phyloP scores from a whole-genome alignment of 2,329 filamentous ascomycete genomes.

The Aspergillus persii region DNA sequence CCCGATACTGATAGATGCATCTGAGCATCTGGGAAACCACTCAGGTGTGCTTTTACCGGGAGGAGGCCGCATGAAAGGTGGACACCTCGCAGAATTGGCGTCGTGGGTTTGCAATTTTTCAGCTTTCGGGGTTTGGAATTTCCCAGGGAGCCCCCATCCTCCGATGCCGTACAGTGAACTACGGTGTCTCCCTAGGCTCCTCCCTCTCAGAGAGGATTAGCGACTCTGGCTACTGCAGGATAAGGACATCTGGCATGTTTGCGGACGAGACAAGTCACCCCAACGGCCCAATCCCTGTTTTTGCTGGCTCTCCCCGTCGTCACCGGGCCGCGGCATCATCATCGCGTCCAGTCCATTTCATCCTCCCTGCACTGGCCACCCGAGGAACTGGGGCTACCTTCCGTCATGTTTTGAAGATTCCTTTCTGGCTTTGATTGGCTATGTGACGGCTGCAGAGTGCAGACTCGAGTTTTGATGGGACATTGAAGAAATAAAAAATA shows the following conservation, averaged over 20 bases:
- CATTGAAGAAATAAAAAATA: neutral
- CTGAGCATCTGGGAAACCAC: neutral
- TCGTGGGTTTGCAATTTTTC: neutral
- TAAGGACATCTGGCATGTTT: slow-evolving; percentile 1
- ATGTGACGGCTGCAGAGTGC: neutral
- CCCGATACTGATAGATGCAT: neutral
- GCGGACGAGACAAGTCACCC: slow-evolving; percentile 5
- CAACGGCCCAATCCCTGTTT: slow-evolving; percentile 7
- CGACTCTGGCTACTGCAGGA: slow-evolving; percentile 9
- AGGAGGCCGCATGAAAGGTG: neutral
- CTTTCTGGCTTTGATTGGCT: neutral
- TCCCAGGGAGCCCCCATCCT: neutral
- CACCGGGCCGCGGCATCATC: neutral
- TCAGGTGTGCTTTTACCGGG: neutral
- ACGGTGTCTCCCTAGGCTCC: neutral
- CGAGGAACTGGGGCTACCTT: neutral
- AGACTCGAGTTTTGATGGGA: neutral
- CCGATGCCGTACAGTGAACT: neutral
- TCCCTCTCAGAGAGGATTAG: slow-evolving; percentile 6
- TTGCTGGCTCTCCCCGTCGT: neutral
- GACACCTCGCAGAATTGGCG: neutral
- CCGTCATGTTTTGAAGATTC: neutral
- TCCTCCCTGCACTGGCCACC: neutral
- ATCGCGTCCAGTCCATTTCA: neutral
- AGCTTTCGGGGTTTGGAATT: neutral